Conservation (phyloP, 2,329 filamentous ascomycete genomes). For the Pestalotiopsis sp. region DNA sequence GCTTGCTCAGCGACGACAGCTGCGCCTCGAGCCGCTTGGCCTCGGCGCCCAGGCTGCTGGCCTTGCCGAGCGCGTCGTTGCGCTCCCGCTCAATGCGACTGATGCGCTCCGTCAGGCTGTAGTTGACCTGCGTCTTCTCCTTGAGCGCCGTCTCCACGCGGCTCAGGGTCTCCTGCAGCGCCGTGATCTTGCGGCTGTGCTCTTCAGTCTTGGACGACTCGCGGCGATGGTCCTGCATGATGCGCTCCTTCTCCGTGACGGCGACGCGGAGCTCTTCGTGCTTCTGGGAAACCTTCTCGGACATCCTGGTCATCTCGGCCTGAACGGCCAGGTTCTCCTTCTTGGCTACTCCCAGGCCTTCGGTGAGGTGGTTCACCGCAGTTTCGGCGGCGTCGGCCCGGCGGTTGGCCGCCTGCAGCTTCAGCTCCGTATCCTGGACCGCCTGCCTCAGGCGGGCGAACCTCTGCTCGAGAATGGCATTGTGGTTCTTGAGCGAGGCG, state of each 20-base stretch:
- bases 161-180: background rate
- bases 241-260: background rate
- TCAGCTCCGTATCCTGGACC: background rate
- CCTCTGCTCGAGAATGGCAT: background rate
- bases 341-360: background rate
- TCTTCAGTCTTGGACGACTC: slow-evolving; percentile 6
- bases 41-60: background rate
- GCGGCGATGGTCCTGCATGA: background rate
- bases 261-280: background rate
- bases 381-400: background rate
- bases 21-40: background rate
- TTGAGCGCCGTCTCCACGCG: background rate
- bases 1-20: background rate
- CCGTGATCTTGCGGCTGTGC: background rate
- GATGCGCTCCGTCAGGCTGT: background rate
- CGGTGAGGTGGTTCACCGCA: background rate
- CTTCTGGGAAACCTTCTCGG: background rate
- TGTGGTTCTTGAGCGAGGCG: background rate
- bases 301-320: background rate
- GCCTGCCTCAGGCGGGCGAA: background rate
- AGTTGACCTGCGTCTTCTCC: background rate
- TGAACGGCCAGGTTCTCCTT: background rate
- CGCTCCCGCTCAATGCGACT: background rate
- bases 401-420: background rate
- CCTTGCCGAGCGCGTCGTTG: background rate